Conservation (phyloP, 257 asterid genomes). For the Solanum sitiens region DNA sequence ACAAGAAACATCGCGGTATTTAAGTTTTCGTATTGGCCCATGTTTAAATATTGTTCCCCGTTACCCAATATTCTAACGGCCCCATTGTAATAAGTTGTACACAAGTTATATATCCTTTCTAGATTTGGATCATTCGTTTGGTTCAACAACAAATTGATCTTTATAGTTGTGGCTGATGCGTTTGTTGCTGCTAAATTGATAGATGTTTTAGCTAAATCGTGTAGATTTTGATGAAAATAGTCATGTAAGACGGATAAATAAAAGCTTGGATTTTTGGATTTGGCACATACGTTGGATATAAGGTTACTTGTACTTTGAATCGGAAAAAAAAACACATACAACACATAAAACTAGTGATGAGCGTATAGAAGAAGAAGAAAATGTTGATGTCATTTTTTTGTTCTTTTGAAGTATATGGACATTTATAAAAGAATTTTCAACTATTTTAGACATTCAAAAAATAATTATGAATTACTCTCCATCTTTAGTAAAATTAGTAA, state of each 20-base stretch:
- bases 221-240: not conserved
- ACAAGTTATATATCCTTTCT: not conserved
- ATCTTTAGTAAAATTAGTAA: not conserved
- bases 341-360: not conserved
- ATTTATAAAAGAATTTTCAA: not conserved
- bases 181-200: not conserved
- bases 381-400: not conserved
- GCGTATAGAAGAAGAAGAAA: not conserved
- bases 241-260: not conserved
- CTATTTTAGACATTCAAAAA: not conserved
- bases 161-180: not conserved
- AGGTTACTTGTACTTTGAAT: not conserved
- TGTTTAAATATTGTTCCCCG: not conserved
- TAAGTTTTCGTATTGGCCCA: not conserved
- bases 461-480: not conserved
- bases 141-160: not conserved
- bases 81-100: not conserved
- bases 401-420: not conserved
- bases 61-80: not conserved
- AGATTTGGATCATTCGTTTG: not conserved
- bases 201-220: not conserved
- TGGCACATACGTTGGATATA: not conserved
- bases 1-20: not conserved
- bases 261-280: not conserved
- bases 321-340: not conserved